These are phyloP conservation scores for Cercophora samala DNA, from an alignment of 495 filamentous ascomycete genomes.

Conservation along the genomic window DNA sequence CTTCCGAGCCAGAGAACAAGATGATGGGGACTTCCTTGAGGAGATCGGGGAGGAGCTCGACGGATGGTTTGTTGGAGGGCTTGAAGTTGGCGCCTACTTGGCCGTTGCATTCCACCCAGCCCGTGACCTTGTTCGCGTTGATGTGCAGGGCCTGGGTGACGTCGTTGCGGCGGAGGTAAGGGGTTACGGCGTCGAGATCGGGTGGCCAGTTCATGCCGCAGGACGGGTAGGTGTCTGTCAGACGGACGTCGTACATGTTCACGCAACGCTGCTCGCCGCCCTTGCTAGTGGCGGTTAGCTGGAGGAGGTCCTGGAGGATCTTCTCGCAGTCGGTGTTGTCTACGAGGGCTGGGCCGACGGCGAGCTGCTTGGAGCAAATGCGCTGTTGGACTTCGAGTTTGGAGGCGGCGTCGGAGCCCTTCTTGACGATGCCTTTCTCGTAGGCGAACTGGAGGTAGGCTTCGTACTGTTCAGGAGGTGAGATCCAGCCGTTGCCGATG, in stretches of 20 bases:
- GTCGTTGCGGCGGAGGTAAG: conserved; percentile 79
- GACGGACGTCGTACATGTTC: conserved; percentile 95
- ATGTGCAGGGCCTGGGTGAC: conserved; percentile 79
- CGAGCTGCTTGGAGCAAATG: conserved; percentile 61
- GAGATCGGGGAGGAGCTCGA: conserved; percentile 72
- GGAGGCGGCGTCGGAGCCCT: conserved; percentile 60
- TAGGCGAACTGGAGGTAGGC: conserved; percentile 78
- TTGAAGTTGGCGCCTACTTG: conserved; percentile 68
- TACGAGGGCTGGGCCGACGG: conserved; percentile 61
- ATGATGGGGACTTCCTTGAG: conserved; percentile 71
- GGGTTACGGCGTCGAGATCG: conserved; percentile 70
- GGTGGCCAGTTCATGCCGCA: conserved; percentile 98
- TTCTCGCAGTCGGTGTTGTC: conserved; percentile 66
- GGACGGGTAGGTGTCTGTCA: conserved; percentile 65
- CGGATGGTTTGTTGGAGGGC: conserved; percentile 63
- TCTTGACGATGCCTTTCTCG: conserved; percentile 64
- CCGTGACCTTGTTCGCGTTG: conserved; percentile 71
- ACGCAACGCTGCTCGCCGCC: conserved; percentile 56
- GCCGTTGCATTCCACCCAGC: conserved; percentile 89
- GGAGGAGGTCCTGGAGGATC: conserved; percentile 67
- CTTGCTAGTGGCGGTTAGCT: conserved; percentile 48
- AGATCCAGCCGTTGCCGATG: conserved; percentile 97
- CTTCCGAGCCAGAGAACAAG: conserved; percentile 89
- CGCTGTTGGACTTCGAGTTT: conserved; percentile 50
- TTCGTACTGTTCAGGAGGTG: conserved; percentile 84